Base-by-base conservation (phyloP, 1,139 yeast genomes). In the Blastobotrys indianensis region DNA sequence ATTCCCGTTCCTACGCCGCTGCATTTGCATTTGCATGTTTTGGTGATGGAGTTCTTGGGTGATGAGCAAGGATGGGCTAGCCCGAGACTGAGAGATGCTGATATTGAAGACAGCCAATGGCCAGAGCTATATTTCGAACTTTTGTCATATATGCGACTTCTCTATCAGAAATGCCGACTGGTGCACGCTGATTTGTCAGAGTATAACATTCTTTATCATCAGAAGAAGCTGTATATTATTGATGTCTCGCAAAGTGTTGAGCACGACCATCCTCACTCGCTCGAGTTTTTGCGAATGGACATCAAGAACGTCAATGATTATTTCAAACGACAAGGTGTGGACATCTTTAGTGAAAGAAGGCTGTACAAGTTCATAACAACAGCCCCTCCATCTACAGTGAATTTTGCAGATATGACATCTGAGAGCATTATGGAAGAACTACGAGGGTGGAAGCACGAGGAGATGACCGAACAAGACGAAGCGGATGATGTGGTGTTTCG, bases 231-330 rank as follows among this genome's bases (percentile, higher is more conserved):
- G 32, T 88, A 85, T 66, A 86, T 94, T 49, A 86, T 94, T 56
- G 99, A 94, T 69, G 99, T 94, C 16, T 90, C 97, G 1, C 99
- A 94, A 63, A 82, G 94, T 32, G 98, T 94, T 25, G 97, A 94
- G 63, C 97, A 95, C 17, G 97, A 90, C 57, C 99, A 94, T 65
- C 98, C 97, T 5, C 88, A 87, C 85, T 85, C 96, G 38, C 72
- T 92, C 51, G 97, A 92, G 62, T 94, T 94, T 61, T 68, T 94
- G 50, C 73, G 99, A 61, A 92, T 92, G 98, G 99, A 94, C 66
- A 90, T 94, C 59, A 92, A 90, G 65, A 94, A 94, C 60, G 88
- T 92, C 15, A 92, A 88, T 60, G 94, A 85, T 58, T 94, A 82
- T 64, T 94, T 94, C 59, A 74, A 81, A 50, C 76, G 76, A 58